Evolutionary conservation across 345 rosid species (phyloP).

Genomic region (Citrus medica): DNA sequence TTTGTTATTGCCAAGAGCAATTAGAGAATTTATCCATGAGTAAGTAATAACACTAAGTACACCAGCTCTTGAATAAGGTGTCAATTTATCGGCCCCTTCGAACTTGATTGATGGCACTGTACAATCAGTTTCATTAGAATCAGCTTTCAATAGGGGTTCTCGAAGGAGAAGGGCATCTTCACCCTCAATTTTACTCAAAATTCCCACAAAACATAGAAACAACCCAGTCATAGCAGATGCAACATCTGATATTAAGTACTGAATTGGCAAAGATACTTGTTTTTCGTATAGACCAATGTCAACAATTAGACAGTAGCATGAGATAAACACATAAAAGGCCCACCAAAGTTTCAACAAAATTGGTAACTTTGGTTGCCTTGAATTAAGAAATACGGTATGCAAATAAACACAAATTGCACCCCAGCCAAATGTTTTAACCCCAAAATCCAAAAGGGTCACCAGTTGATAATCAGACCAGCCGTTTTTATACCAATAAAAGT

Average conservation of each 20-base stretch:
- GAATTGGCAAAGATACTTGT: slow-evolving; percentile 3
- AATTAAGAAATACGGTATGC: slow-evolving; percentile 18
- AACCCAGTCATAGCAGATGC: slow-evolving; percentile 17
- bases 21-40: slow-evolving; percentile 64
- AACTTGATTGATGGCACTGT: slow-evolving; percentile 20
- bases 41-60: slow-evolving; percentile 44
- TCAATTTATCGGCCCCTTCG: slow-evolving; percentile 35
- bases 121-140: slow-evolving; percentile 15
- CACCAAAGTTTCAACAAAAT: slow-evolving; percentile 49
- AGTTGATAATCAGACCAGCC: slow-evolving; percentile 35
- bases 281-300: slow-evolving; percentile 25
- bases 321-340: slow-evolving; percentile 38
- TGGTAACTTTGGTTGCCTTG: slow-evolving; percentile 25
- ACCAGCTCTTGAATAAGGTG: slow-evolving; percentile 47
- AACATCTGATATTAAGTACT: slow-evolving; percentile 14
- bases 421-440: slow-evolving; percentile 44
- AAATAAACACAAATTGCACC: slow-evolving; percentile 33
- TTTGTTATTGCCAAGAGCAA: slow-evolving; percentile 56
- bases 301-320: slow-evolving; percentile 41
- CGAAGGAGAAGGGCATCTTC: slow-evolving; percentile 28
- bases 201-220: slow-evolving; percentile 15
- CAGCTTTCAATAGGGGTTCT: slow-evolving; percentile 48
- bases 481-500: slow-evolving; percentile 35
- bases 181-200: neutral
- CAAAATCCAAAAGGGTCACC: slow-evolving; percentile 39